Percentiles rank a stretch among this genome's conserved stretches.
Evolutionary conservation across 2,329 filamentous ascomycete genomes (phyloP).

Genomic region (Colletotrichum euphorbiae): DNA sequence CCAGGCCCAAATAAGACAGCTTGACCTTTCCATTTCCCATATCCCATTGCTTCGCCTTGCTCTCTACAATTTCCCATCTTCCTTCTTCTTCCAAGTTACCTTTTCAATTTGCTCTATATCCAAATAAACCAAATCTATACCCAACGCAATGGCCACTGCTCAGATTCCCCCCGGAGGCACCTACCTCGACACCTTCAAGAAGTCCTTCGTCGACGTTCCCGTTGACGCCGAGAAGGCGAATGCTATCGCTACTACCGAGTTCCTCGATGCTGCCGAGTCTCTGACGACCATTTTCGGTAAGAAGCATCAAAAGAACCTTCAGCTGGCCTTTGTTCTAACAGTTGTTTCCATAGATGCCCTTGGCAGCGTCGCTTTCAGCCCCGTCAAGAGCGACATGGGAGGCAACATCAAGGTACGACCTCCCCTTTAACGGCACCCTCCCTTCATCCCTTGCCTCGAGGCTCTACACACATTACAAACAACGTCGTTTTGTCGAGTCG

Average conservation of each 20-base stretch:
- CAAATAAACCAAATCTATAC: constrained; percentile 24
- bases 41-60: background rate
- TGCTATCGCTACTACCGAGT: constrained; percentile 84
- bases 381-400: constrained; percentile 90
- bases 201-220: constrained; percentile 86
- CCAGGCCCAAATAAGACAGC: constrained; percentile 20
- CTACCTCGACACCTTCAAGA: constrained; percentile 87
- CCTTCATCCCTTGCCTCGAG: background rate
- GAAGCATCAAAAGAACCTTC: background rate
- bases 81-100: constrained; percentile 13
- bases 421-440: background rate
- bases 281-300: constrained; percentile 88
- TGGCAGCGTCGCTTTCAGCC: constrained; percentile 81
- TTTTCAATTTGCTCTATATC: background rate
- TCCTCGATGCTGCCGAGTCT: constrained; percentile 90
- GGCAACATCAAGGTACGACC: constrained; percentile 86
- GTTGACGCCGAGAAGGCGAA: constrained; percentile 79
- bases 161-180: constrained; percentile 74
- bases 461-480: background rate
- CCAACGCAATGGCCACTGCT: constrained; percentile 63
- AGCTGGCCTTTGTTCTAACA: constrained; percentile 15
- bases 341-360: constrained; percentile 63
- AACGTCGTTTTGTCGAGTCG: background rate
- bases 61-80: background rate
- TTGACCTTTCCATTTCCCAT: constrained; percentile 12